Conservation (phyloP, 352 stramenopile genomes). For the Albugo candida region DNA sequence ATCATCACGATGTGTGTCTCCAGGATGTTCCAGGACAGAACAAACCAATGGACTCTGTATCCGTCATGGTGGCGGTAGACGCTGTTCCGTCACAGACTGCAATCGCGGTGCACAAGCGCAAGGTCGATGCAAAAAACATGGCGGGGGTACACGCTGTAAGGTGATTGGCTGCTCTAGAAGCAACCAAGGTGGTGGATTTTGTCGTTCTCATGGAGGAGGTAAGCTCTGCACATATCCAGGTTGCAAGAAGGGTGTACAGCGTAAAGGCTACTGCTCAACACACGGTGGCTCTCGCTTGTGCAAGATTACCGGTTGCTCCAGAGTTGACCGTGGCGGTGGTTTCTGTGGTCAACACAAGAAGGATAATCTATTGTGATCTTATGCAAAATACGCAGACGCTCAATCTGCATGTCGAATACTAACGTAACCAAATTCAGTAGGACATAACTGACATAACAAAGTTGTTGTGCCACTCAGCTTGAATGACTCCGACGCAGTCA, state of each 20-base stretch:
- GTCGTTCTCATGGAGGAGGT: constrained; percentile 59
- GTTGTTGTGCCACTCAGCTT: too few species aligned
- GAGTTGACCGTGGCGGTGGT: constrained; percentile 68
- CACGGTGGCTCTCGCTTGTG: constrained; percentile 70
- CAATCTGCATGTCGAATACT: too few species aligned
- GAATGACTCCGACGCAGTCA: too few species aligned
- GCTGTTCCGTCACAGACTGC: constrained; percentile 56
- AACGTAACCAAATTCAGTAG: too few species aligned
- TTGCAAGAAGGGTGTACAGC: constrained; percentile 70
- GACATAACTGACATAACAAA: too few species aligned
- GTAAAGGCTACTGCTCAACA: constrained; percentile 53
- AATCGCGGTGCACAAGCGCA: constrained; percentile 65
- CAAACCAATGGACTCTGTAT: constrained; percentile 72
- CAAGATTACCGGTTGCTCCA: constrained; percentile 67
- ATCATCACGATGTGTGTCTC: constrained; percentile 35
- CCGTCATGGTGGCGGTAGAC: constrained; percentile 65
- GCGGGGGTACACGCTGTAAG: constrained; percentile 57
- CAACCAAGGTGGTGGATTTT: constrained; percentile 67
- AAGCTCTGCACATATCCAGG: constrained; percentile 65
- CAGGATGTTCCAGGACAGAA: constrained; percentile 54
- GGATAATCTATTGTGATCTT: background rate
- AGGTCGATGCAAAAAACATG: constrained; percentile 69
- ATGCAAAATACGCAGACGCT: too few species aligned
- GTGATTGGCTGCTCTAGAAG: constrained; percentile 59
- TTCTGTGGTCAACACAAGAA: constrained; percentile 56